Evolutionary conservation across 176 grass and related monocot species (phyloP).

Genomic region (Guadua angustifolia): DNA sequence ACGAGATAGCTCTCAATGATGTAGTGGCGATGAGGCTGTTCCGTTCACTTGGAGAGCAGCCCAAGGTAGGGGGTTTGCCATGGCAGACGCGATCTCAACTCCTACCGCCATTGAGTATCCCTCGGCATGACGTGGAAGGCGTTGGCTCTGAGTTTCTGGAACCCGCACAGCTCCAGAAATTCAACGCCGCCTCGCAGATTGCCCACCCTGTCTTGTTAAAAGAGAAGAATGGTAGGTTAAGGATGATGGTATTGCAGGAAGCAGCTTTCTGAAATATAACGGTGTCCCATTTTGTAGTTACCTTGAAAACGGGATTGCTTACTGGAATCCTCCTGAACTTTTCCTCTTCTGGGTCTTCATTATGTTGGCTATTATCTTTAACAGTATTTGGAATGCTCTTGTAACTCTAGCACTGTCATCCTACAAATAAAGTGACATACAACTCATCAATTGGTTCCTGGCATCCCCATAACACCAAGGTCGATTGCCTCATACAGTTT

Average conservation of each 20-base stretch:
- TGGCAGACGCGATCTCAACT: constrained; percentile 56
- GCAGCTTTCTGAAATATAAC: not conserved
- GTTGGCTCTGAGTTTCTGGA: no score
- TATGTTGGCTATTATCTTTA: constrained; percentile 67
- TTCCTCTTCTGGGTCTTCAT: constrained; percentile 71
- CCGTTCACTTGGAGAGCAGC: constrained; percentile 63
- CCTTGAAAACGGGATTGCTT: constrained; percentile 71
- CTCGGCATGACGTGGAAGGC: no score
- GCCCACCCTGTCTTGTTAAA: constrained; percentile 64
- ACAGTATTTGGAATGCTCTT: constrained; percentile 70
- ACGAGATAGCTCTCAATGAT: not conserved
- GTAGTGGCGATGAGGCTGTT: not conserved
- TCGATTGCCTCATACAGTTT: not conserved
- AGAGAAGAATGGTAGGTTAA: constrained; percentile 5
- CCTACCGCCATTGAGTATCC: no score
- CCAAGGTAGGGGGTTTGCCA: constrained; percentile 87
- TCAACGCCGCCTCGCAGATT: constrained; percentile 60
- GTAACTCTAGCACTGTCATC: constrained; percentile 62
- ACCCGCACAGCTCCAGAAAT: constrained; percentile 89
- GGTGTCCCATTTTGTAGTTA: constrained; percentile 16
- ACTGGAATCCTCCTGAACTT: constrained; percentile 80
- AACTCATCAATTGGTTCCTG: constrained; percentile 9
- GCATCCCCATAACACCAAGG: not conserved
- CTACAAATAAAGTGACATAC: constrained; percentile 33
- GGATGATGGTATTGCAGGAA: not conserved